Percentiles rank a stretch among this genome's conserved stretches.
phyloP scores from a whole-genome alignment of 371 early-diverging fungal genomes.

The Mortierella sp. region DNA sequence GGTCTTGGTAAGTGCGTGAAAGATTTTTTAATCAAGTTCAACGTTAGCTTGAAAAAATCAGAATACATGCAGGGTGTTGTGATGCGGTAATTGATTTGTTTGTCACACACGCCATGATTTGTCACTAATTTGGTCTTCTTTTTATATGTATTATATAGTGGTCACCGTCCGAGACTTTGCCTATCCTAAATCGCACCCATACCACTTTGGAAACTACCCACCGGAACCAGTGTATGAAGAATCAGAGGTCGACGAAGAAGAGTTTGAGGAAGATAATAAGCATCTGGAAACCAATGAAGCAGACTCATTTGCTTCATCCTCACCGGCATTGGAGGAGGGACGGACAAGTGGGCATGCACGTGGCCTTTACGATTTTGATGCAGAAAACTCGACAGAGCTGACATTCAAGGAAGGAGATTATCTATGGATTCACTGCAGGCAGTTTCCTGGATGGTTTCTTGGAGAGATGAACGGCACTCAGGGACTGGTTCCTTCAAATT shows the following conservation, averaged over 20 bases:
- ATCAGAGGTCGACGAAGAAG: slow-evolving; percentile 54
- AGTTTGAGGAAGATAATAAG: slow-evolving; percentile 30
- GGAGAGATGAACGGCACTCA: slow-evolving; percentile 70
- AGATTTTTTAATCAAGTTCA: too few species aligned
- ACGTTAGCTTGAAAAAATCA: background rate
- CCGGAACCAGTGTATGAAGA: slow-evolving; percentile 44
- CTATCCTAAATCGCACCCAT: slow-evolving; percentile 69
- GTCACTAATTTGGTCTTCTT: background rate
- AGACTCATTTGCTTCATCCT: background rate
- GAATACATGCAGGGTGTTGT: background rate
- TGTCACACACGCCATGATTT: slow-evolving; percentile 1
- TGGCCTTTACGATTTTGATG: slow-evolving; percentile 82
- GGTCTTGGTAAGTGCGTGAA: slow-evolving; percentile 33
- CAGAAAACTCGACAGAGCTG: slow-evolving; percentile 77
- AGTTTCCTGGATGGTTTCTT: slow-evolving; percentile 81
- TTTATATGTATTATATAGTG: slow-evolving; percentile 14
- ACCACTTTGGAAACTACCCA: slow-evolving; percentile 65
- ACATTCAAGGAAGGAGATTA: slow-evolving; percentile 72
- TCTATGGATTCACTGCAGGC: slow-evolving; percentile 74
- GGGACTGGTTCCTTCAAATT: slow-evolving; percentile 83
- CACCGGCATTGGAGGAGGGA: slow-evolving; percentile 37
- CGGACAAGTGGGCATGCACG: slow-evolving; percentile 63
- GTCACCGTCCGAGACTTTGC: slow-evolving; percentile 78
- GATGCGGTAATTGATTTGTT: background rate
- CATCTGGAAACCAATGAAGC: slow-evolving; percentile 21